These are phyloP conservation scores for Trypanosoma boissoni DNA, from an alignment of 208 protist genomes.

Conservation along the genomic window DNA sequence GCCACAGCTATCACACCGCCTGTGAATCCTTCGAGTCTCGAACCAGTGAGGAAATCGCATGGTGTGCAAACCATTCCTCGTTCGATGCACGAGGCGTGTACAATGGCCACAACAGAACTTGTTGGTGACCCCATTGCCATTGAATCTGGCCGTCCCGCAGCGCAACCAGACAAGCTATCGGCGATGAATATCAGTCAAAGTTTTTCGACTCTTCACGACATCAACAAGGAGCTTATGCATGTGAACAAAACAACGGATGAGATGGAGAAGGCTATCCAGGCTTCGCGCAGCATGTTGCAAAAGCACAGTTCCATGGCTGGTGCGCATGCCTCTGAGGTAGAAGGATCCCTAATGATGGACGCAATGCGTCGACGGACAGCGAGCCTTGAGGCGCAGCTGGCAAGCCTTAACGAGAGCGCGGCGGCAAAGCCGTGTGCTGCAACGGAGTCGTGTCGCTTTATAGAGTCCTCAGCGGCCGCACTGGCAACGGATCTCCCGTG, in stretches of 20 bases:
- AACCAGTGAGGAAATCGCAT: conserved; percentile 4
- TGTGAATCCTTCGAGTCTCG: background rate
- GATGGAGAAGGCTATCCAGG: conserved; percentile 74
- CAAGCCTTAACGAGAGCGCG: conserved; percentile 19
- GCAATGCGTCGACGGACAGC: conserved; percentile 52
- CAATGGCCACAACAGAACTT: conserved; percentile 5
- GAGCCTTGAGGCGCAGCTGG: conserved; percentile 57
- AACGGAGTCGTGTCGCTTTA: background rate
- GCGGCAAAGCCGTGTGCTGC: background rate
- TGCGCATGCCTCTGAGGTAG: conserved; percentile 38
- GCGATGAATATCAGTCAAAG: conserved; percentile 42
- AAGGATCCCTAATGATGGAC: conserved; percentile 51
- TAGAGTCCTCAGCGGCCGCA: conserved; percentile 6
- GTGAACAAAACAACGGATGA: conserved; percentile 62
- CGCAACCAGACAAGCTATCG: conserved; percentile 10
- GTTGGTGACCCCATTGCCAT: background rate
- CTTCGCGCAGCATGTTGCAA: conserved; percentile 55
- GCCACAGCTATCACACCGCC: background rate
- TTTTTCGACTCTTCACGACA: conserved; percentile 47
- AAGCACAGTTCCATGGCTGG: conserved; percentile 44
- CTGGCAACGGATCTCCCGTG: too few relatives aligned
- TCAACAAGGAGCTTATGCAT: conserved; percentile 58
- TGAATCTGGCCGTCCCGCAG: background rate
- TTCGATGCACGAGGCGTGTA: conserved; percentile 16
- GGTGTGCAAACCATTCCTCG: conserved; percentile 16